Conservation (phyloP, 1,284 basidiomycete genomes). For the Apiotrichum akiyoshidainum region DNA sequence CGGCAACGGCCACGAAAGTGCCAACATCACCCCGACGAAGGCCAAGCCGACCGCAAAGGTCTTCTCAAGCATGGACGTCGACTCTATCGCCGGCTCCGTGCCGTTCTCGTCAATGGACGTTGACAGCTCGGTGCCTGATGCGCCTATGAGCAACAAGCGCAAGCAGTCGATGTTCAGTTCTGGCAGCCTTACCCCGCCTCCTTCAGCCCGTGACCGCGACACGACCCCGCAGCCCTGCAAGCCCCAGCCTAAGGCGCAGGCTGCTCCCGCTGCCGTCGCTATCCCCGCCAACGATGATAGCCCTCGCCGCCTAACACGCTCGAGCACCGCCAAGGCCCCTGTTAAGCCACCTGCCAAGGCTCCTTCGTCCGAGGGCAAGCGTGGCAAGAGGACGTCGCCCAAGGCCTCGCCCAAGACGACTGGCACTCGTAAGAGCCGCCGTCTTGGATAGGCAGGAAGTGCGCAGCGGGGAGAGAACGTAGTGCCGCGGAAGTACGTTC, state of each 20-base stretch:
- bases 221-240: not conserved
- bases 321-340: not conserved
- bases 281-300: not conserved
- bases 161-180: constrained; percentile 1
- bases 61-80: not conserved
- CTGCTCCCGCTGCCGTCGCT: not conserved
- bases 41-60: not conserved
- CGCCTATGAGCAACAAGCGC: constrained; percentile 1
- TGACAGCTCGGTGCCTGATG: not conserved
- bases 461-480: no score
- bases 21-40: not conserved
- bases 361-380: no score
- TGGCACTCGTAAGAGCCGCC: no score
- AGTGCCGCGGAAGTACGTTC: no score
- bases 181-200: constrained; percentile 5
- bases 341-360: no score
- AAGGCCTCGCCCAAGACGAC: no score
- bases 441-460: no score
- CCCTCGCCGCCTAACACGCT: not conserved
- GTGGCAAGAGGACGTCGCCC: no score
- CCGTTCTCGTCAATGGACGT: not conserved
- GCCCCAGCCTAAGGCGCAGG: not conserved
- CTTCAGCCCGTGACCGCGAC: not conserved
- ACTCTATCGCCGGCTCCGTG: not conserved
- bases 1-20: not conserved